Percentiles rank a stretch among this genome's conserved stretches.
Conservation (phyloP, 306 rosid species). For the Citrullus colocynthis region DNA sequence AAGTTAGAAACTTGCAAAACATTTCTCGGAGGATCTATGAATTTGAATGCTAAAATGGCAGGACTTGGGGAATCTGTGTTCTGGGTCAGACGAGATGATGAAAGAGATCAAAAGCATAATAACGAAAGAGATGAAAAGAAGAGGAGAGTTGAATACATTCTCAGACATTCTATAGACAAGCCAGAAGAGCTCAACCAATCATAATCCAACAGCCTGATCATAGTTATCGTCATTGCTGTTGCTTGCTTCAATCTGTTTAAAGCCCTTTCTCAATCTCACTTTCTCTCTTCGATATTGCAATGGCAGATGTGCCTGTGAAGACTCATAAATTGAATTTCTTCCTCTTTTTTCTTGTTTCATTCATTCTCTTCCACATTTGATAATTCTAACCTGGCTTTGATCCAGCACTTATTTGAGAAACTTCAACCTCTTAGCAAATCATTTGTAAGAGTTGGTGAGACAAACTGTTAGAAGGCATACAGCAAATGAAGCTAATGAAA, state of each 20-base stretch:
- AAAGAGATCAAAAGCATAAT: slow-evolving; percentile 25
- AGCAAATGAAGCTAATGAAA: too few relatives aligned
- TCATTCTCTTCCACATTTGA: background rate
- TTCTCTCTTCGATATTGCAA: background rate
- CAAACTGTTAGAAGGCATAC: too few relatives aligned
- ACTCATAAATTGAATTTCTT: background rate
- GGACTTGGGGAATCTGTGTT: slow-evolving; percentile 21
- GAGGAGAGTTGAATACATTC: slow-evolving; percentile 77
- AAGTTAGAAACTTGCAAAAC: slow-evolving; percentile 63
- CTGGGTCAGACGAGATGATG: slow-evolving; percentile 52
- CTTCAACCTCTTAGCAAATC: background rate
- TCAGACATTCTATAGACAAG: slow-evolving; percentile 60
- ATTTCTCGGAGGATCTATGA: slow-evolving; percentile 47
- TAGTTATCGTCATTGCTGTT: background rate
- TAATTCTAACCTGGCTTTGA: background rate
- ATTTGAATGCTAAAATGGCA: slow-evolving; percentile 45
- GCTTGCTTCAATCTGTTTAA: background rate
- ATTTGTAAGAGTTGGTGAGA: too few relatives aligned
- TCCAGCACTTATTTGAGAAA: background rate
- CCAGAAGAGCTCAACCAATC: slow-evolving; percentile 71
- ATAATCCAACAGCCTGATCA: slow-evolving; percentile 22
- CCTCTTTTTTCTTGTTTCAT: background rate
- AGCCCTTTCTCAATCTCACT: background rate
- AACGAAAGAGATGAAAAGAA: slow-evolving; percentile 38
- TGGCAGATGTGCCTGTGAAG: background rate